A percentile compares a stretch with the other conserved stretches of the same genome.
These are phyloP conservation scores for Xylaria castorea DNA, from an alignment of 495 filamentous ascomycete genomes.

Conservation along the genomic window DNA sequence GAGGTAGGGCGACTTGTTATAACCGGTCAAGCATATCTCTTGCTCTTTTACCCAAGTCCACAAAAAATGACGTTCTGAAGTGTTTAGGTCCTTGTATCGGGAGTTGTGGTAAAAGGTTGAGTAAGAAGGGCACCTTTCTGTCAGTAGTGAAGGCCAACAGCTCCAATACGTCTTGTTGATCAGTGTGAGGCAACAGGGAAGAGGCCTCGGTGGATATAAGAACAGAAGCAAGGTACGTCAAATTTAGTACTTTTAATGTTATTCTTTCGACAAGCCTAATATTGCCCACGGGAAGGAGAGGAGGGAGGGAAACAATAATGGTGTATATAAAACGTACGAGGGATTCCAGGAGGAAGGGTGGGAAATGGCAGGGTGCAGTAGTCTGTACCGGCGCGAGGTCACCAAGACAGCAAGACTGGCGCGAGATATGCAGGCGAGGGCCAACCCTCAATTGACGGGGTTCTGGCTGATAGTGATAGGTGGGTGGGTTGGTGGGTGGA, in stretches of 20 bases:
- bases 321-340: constrained; percentile 17
- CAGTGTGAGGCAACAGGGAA: background rate
- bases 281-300: background rate
- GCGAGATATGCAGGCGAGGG: constrained; percentile 22
- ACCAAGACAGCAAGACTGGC: constrained; percentile 25
- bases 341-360: constrained; percentile 29
- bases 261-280: background rate
- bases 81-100: background rate
- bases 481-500: constrained; percentile 14
- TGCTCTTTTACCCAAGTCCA: background rate
- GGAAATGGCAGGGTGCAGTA: constrained; percentile 29
- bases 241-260: background rate
- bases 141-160: background rate
- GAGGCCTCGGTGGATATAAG: background rate
- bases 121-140: background rate
- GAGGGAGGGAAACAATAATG: constrained; percentile 9
- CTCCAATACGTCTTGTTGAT: constrained; percentile 1
- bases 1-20: constrained; percentile 19
- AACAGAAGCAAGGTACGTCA: background rate
- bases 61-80: background rate
- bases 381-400: constrained; percentile 26
- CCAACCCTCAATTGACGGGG: constrained; percentile 19
- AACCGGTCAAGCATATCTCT: constrained; percentile 3
- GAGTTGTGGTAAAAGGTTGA: background rate
- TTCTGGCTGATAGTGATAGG: constrained; percentile 15